A percentile compares a stretch with the other conserved stretches of the same genome.
Conservation (phyloP, 345 rosid species). For the Euclidium syriacum region DNA sequence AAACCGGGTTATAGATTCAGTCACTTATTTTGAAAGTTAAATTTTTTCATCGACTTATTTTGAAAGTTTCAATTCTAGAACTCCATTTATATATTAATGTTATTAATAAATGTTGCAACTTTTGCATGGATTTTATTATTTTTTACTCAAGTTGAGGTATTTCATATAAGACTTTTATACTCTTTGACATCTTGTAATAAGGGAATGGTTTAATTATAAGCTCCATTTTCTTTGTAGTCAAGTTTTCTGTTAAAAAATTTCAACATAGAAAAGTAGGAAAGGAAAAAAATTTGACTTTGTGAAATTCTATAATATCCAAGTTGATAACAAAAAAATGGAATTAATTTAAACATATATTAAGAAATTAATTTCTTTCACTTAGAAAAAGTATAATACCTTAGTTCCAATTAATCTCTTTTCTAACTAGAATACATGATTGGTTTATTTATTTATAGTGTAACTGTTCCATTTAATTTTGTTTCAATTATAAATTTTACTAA, state of each 20-base stretch:
- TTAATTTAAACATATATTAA: background rate
- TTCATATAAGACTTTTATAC: background rate
- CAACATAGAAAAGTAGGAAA: background rate
- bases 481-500: too few species aligned
- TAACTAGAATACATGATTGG: background rate
- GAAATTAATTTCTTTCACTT: background rate
- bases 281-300: background rate
- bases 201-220: background rate
- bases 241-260: background rate
- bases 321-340: background rate
- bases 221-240: background rate
- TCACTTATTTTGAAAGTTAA: background rate
- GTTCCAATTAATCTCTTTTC: background rate
- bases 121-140: background rate
- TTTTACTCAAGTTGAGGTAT: background rate
- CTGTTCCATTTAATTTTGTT: background rate
- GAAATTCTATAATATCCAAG: background rate
- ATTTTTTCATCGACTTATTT: background rate
- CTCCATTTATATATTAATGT: background rate
- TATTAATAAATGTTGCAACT: background rate
- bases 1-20: background rate
- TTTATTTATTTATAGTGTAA: background rate
- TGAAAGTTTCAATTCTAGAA: background rate
- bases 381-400: background rate
- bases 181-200: slow-evolving; percentile 1